Percentiles rank a stretch among this genome's conserved stretches.
Evolutionary conservation across 306 rosid species (phyloP).

Genomic region (Vigna angularis): DNA sequence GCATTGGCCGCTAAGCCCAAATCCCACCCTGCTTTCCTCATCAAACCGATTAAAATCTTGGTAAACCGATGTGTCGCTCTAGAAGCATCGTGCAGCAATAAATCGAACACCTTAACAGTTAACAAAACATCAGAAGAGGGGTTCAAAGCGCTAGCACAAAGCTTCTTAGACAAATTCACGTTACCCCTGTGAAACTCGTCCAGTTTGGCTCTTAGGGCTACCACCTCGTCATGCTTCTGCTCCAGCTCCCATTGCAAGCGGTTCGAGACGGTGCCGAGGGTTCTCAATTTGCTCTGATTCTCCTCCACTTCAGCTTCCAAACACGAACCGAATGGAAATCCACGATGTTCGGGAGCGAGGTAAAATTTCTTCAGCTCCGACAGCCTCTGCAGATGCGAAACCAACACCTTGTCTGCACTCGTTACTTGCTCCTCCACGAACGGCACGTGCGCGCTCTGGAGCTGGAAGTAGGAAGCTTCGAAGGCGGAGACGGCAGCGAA

Average conservation of each 20-base stretch:
- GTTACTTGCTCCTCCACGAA: constrained; percentile 71
- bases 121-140: constrained; percentile 72
- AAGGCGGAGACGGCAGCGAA: constrained; percentile 84
- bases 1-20: constrained; percentile 78
- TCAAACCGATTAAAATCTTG: constrained; percentile 80
- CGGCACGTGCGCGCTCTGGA: constrained; percentile 91
- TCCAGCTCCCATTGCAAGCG: constrained; percentile 83
- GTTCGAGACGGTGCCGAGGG: constrained; percentile 84
- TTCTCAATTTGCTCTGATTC: constrained; percentile 91
- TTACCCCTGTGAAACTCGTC: constrained; percentile 71
- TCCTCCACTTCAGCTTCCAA: constrained; percentile 90
- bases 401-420: constrained; percentile 76
- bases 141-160: constrained; percentile 55
- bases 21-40: constrained; percentile 95
- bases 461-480: constrained; percentile 89
- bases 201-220: constrained; percentile 57
- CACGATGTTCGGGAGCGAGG: constrained; percentile 40
- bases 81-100: constrained; percentile 76
- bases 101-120: constrained; percentile 79
- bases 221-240: constrained; percentile 79
- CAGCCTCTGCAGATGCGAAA: constrained; percentile 85
- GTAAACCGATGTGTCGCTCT: constrained; percentile 75
- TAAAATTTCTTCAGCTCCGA: constrained; percentile 76
- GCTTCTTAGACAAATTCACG: constrained; percentile 63
- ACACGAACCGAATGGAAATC: constrained; percentile 70